Evolutionary conservation across 2,329 filamentous ascomycete genomes (phyloP).

Genomic region (Tolypocladium cylindrosporum): DNA sequence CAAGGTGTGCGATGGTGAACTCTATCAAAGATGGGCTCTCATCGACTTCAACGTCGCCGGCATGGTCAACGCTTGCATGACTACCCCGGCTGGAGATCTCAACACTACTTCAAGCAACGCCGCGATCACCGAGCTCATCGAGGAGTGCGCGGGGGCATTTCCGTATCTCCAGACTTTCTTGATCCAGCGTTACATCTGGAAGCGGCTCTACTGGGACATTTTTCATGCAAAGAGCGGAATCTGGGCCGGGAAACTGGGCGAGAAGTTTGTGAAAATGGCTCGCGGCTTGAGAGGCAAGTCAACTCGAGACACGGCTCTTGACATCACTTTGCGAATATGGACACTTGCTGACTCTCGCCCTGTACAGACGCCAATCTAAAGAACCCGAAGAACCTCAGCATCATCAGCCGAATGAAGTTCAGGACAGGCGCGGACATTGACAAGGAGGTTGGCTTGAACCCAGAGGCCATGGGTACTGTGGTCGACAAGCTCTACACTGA

Average conservation of each 20-base stretch:
- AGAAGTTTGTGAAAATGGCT: neutral
- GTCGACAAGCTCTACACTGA: neutral
- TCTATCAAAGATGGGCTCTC: neutral
- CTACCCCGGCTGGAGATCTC: neutral
- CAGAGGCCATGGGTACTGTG: neutral
- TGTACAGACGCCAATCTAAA: neutral
- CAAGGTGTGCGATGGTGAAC: neutral
- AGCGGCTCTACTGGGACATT: neutral
- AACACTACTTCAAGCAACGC: neutral
- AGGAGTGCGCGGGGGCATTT: neutral
- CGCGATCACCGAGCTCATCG: neutral
- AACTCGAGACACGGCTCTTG: neutral
- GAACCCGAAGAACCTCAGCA: neutral
- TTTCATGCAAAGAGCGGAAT: neutral
- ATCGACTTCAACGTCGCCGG: neutral
- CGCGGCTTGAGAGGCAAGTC: neutral
- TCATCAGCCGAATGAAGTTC: constrained; percentile 1
- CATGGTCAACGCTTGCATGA: neutral
- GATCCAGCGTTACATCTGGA: neutral
- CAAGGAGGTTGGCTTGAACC: neutral
- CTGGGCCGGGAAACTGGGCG: neutral
- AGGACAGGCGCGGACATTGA: neutral
- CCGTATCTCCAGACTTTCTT: neutral
- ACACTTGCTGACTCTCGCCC: neutral
- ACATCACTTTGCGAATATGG: neutral